Evolutionary conservation across 1,284 basidiomycete genomes (phyloP), one percentile per base, ranked within the genome.

Genomic region (Fomes fomentarius): DNA sequence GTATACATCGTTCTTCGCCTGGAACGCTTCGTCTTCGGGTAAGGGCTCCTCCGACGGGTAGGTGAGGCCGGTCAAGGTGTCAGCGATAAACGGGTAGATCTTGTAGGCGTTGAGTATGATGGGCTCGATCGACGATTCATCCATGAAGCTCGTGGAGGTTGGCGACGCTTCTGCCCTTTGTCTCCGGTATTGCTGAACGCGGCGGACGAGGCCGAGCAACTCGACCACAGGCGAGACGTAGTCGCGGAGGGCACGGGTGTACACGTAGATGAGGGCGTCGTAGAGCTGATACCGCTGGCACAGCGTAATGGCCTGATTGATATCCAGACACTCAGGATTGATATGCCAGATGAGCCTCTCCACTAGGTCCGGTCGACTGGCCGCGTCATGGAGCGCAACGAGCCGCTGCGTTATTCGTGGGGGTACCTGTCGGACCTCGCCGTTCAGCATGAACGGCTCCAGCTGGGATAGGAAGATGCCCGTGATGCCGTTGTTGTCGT

Each of bases 261-360:
- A 97, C 33, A 99, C 89, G 68, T 98, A 96, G 57, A 96, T 90
- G 56, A 99, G 80, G 0, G 96, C 96, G 67, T 98, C 96, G 76
- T 95, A 98, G 2, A 99, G 81, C 26, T 81, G 78, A 65, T 94
- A 84, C 50, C 78, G 79, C 66, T 93, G 87, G 67, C 97, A 99
- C 4, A 99, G 77, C 15, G 74, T 81, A 57, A 98, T 88, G 1
- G 91, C 90, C 71, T 98, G 97, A 67, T 99, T 92, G 69, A 98
- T 88, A 67, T 99, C 97, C 54, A 99, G 76, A 63, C 89, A 93
- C 14, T 83, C 76, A 0, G 96, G 94, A 62, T 98, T 92, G 55
- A 98, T 93, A 69, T 97, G 94, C 93, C 95, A 98, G 50, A 99
- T 96, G 54, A 99, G 79, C 35, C 84, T 81, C 69, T 99, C 95